Evolutionary conservation across 495 filamentous ascomycete species (phyloP).

Genomic region (Penicillium cinerascens): DNA sequence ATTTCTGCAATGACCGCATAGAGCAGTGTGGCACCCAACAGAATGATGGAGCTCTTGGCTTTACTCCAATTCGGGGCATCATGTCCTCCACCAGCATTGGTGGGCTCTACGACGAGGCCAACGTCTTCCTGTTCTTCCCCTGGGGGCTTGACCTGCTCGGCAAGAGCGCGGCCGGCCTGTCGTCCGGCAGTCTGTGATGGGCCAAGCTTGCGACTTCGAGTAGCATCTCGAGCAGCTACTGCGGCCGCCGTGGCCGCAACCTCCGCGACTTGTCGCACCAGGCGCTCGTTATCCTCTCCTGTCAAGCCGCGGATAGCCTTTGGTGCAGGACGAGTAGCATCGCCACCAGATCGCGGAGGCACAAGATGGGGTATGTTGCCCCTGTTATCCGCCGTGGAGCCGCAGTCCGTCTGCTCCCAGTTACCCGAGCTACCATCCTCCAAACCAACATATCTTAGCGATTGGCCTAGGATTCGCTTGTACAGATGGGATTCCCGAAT

Average conservation of each 20-base stretch:
- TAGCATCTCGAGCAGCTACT: conserved; percentile 79
- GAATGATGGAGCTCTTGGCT: conserved; percentile 80
- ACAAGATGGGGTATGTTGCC: conserved; percentile 61
- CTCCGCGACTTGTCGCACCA: conserved; percentile 82
- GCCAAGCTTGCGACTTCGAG: conserved; percentile 48
- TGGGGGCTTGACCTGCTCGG: conserved; percentile 25
- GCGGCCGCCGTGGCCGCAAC: conserved; percentile 89
- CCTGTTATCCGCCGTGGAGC: conserved; percentile 15
- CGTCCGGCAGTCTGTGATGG: conserved; percentile 30
- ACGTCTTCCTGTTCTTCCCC: conserved; percentile 42
- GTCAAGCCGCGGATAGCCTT: conserved; percentile 57
- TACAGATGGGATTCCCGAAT: conserved; percentile 87
- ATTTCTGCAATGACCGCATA: conserved; percentile 98
- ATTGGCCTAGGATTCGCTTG: conserved; percentile 89
- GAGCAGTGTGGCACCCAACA: conserved; percentile 84
- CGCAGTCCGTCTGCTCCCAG: conserved; percentile 34
- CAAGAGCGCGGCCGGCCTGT: conserved; percentile 24
- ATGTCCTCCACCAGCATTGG: conserved; percentile 66
- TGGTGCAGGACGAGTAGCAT: conserved; percentile 17
- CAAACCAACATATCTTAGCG: conserved; percentile 73
- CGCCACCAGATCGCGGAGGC: conserved; percentile 48
- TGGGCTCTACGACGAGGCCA: conserved; percentile 35
- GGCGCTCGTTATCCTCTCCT: conserved; percentile 71
- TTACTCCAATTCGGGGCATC: conserved; percentile 98
- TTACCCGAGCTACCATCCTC: conserved; percentile 45